A percentile compares a stretch with the other conserved stretches of the same genome.
Evolutionary conservation across 139 green algal species (phyloP).

Genomic region (Nannochloris sp.): DNA sequence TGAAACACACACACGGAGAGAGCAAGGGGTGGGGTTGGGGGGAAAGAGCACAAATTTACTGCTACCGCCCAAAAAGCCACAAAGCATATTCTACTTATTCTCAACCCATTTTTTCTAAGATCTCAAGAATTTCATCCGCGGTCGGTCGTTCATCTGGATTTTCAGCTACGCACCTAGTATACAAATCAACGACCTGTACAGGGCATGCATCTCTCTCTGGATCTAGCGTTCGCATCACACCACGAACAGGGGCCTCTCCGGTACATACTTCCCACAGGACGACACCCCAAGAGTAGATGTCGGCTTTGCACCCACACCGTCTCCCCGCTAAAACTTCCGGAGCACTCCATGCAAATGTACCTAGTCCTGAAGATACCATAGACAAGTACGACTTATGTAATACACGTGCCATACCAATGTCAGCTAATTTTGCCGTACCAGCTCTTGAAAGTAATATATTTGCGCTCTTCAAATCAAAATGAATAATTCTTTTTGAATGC

Average conservation of each 20-base stretch:
- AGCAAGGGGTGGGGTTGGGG: too few relatives aligned
- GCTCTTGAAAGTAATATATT: conserved; percentile 32
- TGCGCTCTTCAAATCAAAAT: conserved; percentile 40
- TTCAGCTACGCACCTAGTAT: conserved; percentile 18
- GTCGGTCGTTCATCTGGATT: conserved; percentile 26
- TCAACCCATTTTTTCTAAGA: too few relatives aligned
- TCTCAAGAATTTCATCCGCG: conserved; percentile 16
- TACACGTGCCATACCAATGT: conserved; percentile 36
- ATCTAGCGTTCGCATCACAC: conserved; percentile 21
- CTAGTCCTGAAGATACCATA: conserved; percentile 9
- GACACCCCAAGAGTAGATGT: conserved; percentile 35
- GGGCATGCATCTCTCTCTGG: conserved; percentile 34
- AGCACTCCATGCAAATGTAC: conserved; percentile 32
- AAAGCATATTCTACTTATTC: too few relatives aligned
- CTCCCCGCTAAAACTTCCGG: conserved; percentile 32
- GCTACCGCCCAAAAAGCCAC: too few relatives aligned
- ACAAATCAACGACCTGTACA: conserved; percentile 18
- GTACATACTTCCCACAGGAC: conserved; percentile 41
- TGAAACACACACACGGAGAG: too few relatives aligned
- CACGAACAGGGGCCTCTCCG: conserved; percentile 28
- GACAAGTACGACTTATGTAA: conserved; percentile 31
- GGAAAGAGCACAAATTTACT: too few relatives aligned
- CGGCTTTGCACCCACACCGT: conserved; percentile 21
- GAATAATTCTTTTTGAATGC: conserved; percentile 27
- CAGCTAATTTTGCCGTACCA: conserved; percentile 26